Base-by-base conservation (phyloP, 345 rosid species). In the Firmiana major region DNA sequence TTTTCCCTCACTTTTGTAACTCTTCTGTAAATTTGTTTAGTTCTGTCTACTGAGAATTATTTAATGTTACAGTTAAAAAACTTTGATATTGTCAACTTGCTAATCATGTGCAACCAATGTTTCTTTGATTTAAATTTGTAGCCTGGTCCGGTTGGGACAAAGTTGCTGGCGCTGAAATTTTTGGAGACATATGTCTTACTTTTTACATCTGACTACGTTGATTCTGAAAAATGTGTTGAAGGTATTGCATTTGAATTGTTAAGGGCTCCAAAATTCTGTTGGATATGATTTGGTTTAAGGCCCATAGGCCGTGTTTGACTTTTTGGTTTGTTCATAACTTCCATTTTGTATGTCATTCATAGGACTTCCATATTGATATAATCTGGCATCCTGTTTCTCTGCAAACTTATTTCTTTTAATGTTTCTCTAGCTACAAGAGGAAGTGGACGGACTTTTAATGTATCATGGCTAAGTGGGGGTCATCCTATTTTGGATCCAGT, bases 91-190 rank as follows among this genome's bases (percentile, higher is more conserved):
- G 9, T 28, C 22, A 28, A 63, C 40, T 38, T 60, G 31, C 74
- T 46, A 34, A 53, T 55, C 13, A 24, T 81, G 42, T 83, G 36
- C 70, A 69, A 72, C 55, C 19, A 7, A 38, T 66, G 34, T 57
- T 38, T 40, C 19, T 75, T 66, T 59, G 49, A 77, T 75, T 79
- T 83, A 68, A 70, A 79, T 71, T 49, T 84, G 87, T 85, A 96
- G 99, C 91, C 92, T 84, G 98, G 94, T 72, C 77, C 81, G 59
- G 83, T 92, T 67, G 90, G 97, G 72, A 86, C 85, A 73, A 90
- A 81, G 88, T 79, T 96, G 90, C 83, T 89, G 85, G 92, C 97
- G 38, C 83, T 93, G 81, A 96, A 93, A 85, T 96, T 93, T 85
- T 85, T 96, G 97, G 97, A 96, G 85, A 93, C 83, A 11, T 88